A percentile compares a stretch with the other conserved stretches of the same genome.
Evolutionary conservation across 208 protist species (phyloP).

Genomic region (Wallacemonas rigidus): DNA sequence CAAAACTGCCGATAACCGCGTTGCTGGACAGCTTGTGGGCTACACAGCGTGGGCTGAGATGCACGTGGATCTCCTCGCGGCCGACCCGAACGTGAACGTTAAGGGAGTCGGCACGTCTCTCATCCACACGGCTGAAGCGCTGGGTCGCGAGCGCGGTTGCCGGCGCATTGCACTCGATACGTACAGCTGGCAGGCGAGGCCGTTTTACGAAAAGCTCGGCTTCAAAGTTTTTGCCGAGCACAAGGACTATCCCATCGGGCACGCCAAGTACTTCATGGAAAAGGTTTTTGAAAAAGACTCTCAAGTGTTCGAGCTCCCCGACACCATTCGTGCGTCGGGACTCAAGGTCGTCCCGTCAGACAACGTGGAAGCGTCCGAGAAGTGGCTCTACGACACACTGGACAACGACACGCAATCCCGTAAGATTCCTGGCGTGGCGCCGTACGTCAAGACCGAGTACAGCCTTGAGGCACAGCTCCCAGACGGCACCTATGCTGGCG

Average conservation of each 20-base stretch:
- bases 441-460: not conserved
- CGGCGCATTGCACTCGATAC: conserved; percentile 40
- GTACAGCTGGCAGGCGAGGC: conserved; percentile 51
- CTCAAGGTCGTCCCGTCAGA: conserved; percentile 19
- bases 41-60: conserved; percentile 17
- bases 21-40: conserved; percentile 14
- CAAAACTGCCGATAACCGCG: conserved; percentile 20
- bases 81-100: conserved; percentile 13
- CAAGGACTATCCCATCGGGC: conserved; percentile 29
- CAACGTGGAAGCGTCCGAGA: not conserved
- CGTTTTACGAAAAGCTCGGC: conserved; percentile 45
- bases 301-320: conserved; percentile 2
- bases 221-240: conserved; percentile 35
- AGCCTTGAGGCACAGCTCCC: not conserved
- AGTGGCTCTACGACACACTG: conserved; percentile 15
- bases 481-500: not conserved
- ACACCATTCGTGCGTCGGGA: not conserved
- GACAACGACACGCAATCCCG: conserved; percentile 11
- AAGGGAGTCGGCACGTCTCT: conserved; percentile 26
- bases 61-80: conserved; percentile 20
- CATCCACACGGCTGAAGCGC: conserved; percentile 23
- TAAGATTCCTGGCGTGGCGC: conserved; percentile 6
- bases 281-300: conserved; percentile 25
- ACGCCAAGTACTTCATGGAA: conserved; percentile 43
- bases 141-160: conserved; percentile 22